Base-by-base conservation (phyloP, 148 eudicot species). In the Diospyros kaki region DNA sequence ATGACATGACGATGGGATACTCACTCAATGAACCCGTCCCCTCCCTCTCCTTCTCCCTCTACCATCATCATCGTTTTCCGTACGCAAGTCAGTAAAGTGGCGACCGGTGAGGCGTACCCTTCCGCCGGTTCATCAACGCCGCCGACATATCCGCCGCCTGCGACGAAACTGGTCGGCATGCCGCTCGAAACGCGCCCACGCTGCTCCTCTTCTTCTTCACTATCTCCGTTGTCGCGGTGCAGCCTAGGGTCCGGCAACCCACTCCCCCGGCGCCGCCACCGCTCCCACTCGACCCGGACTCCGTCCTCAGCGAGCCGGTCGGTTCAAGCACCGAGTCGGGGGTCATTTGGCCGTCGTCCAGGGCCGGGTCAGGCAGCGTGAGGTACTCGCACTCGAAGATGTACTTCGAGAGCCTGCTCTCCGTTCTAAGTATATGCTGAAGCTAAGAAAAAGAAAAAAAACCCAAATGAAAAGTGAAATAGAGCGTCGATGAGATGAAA, bases 21-120 rank as follows among this genome's bases (percentile, higher is more conserved):
- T 28, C 28, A 28, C 28, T 28, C 12, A 55, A 55, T 55, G 14
- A 55, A 55, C 12, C 12, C 8, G 59, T 14, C 9, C 59, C 44
- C 7, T 17, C 45, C 5, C 9, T 5, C 17, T 10, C 71, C 5
- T 2, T 9, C 28, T 4, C 54, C 9, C 15, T 4, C 56, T 3
- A 39, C 40, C 73, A 6, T 28, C 9, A 39, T 52, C 59, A 39
- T 52, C 73, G 41, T 55, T 70, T 40, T 54, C 50, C 73, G 61
- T 70, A 54, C 39, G 53, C 59, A 14, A 41, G 55, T 82, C 80
- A 87, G 39, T 71, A 58, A 74, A 87, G 80, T 4, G 90, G 90
- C 65, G 90, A 74, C 77, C 90, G 81, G 53, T 79, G 78, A 46
- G 90, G 90, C 4, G 75, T 45, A 43, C 83, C 83, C 85, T 87